Conservation (phyloP, 805 yeast genomes). For the Barnettozyma vustinii region DNA sequence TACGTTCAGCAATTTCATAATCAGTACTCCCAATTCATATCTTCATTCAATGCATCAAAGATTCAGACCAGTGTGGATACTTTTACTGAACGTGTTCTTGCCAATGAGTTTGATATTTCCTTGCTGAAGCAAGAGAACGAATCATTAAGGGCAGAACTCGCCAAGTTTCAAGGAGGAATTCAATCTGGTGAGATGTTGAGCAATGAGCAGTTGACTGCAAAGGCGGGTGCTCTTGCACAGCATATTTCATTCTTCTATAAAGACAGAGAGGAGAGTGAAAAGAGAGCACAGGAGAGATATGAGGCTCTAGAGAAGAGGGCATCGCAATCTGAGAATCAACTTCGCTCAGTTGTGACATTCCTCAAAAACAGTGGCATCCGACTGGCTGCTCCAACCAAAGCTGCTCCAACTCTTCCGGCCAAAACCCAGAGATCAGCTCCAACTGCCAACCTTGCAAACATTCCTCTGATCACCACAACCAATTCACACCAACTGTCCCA, state of each 20-base stretch:
- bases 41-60: not conserved
- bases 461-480: not conserved
- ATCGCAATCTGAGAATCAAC: not conserved
- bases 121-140: slow-evolving; percentile 1
- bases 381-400: not conserved
- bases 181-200: not conserved
- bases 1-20: not conserved
- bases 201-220: not conserved
- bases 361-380: not conserved
- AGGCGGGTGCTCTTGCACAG: not conserved
- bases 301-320: not conserved
- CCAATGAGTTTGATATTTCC: slow-evolving; percentile 2
- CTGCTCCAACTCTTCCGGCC: not conserved
- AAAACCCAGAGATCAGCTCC: not conserved
- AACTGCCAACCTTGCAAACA: not conserved
- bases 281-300: not conserved
- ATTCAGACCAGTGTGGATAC: not conserved
- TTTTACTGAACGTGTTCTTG: not conserved
- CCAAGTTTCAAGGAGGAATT: not conserved
- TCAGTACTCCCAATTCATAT: not conserved
- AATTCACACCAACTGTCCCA: not conserved
- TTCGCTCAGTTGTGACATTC: not conserved
- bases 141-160: not conserved
- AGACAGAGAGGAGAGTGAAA: not conserved
- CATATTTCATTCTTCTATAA: not conserved